Base-by-base conservation (phyloP, 2,329 filamentous ascomycete genomes). In the Aulographum hederae region DNA sequence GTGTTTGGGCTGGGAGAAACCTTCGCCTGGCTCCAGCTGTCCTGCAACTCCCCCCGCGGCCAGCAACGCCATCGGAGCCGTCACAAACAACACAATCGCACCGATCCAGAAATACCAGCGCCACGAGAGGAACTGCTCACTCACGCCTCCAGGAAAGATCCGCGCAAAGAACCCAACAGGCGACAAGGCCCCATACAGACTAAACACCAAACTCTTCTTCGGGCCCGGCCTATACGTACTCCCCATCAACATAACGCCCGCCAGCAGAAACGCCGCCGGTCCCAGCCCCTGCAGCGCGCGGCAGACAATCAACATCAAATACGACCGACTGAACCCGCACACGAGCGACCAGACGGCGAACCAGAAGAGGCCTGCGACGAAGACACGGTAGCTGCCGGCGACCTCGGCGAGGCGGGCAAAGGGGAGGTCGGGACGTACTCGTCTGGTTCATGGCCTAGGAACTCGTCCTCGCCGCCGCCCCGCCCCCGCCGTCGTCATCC, bases 241-340 rank as follows among this genome's bases (percentile, higher is more conserved):
- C 2, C 73, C 73, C 1, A 78, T 53, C 8, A 79, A 57, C 54
- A 73, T 73, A 34, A 82, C 65, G 1, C 73, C 68, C 1, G 72
- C 69, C 1, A 76, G 75, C 11, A 82, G 50, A 37, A 78, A 80
- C 0, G 78, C 76, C 1, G 78, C 75, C 2, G 75, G 65, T 1
- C 77, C 79, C 6, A 86, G 53, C 0, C 79, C 79, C 49, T 82
- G 77, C 27, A 84, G 54, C 6, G 78, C 78, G 32, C 79, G 73
- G 45, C 73, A 78, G 33, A 77, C 58, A 40, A 81, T 75, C 38
- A 85, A 60, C 72, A 82, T 78, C 31, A 69, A 49, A 37, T 73
- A 65, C 50, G 68, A 74, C 33, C 58, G 56, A 36, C 71, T 73
- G 52, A 85, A 80, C 8, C 78, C 79, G 12, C 66, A 67, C 33